Percentiles rank a stretch among this genome's conserved stretches.
Conservation (phyloP, 192 early-diverging fungal species). For the Helicostylum pulchrum region DNA sequence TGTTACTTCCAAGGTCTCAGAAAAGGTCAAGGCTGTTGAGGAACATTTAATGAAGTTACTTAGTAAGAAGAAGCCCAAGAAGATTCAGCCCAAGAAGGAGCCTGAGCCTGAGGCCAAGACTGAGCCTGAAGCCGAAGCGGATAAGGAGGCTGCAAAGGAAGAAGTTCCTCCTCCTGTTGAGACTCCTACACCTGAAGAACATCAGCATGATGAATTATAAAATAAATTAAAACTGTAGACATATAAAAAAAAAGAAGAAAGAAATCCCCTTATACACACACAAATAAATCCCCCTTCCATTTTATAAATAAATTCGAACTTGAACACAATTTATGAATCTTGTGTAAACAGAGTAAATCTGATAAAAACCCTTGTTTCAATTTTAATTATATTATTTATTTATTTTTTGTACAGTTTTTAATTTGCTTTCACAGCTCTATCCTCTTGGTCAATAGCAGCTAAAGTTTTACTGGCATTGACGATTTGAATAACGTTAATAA, state of each 20-base stretch:
- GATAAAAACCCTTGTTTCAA: too few species aligned
- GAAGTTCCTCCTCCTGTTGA: background rate
- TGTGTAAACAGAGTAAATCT: too few species aligned
- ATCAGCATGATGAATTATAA: too few species aligned
- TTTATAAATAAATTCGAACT: too few species aligned
- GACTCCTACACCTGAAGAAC: too few species aligned
- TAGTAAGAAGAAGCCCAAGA: slow-evolving; percentile 58
- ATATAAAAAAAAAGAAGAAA: too few species aligned
- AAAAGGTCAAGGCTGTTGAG: slow-evolving; percentile 48
- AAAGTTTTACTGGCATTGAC: slow-evolving; percentile 78
- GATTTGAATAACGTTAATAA: slow-evolving; percentile 93
- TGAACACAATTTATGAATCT: too few species aligned
- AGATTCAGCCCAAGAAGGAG: slow-evolving; percentile 19
- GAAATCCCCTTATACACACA: too few species aligned
- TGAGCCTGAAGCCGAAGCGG: slow-evolving; percentile 14
- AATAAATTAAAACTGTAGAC: too few species aligned
- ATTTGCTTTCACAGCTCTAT: slow-evolving; percentile 23
- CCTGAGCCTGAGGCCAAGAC: slow-evolving; percentile 24
- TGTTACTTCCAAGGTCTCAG: slow-evolving; percentile 50
- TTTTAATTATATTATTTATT: too few species aligned
- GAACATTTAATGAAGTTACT: slow-evolving; percentile 51
- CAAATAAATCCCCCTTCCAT: too few species aligned
- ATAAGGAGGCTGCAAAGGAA: background rate
- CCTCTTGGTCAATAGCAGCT: slow-evolving; percentile 66
- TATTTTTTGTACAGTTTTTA: background rate